These are phyloP conservation scores for Penicillium paxilli DNA, from an alignment of 495 filamentous ascomycete genomes.

Conservation along the genomic window DNA sequence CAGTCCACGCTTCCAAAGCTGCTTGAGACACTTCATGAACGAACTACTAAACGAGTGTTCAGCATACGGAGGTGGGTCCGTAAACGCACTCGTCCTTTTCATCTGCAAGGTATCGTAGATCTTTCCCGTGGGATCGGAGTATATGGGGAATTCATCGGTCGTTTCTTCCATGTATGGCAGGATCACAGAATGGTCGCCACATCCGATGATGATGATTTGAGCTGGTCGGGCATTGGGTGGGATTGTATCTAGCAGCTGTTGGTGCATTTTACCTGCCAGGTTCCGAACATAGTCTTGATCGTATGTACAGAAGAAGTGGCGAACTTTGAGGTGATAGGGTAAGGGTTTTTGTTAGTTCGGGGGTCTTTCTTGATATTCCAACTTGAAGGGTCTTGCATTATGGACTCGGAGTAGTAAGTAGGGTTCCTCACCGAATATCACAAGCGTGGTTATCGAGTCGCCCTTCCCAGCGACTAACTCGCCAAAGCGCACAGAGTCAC, in stretches of 20 bases:
- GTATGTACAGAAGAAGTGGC: conserved; percentile 31
- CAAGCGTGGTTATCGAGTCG: conserved; percentile 21
- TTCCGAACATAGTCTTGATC: conserved; percentile 29
- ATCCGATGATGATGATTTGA: conserved; percentile 30
- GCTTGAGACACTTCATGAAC: conserved; percentile 12
- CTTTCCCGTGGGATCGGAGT: conserved; percentile 18
- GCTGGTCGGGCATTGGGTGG: conserved; percentile 14
- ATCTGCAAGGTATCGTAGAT: conserved; percentile 26
- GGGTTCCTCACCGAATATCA: conserved; percentile 18
- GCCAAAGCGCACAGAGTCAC: conserved; percentile 20
- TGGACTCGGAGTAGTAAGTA: not conserved
- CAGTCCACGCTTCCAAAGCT: conserved; percentile 16
- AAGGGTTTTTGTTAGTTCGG: not conserved
- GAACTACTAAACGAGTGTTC: conserved; percentile 9
- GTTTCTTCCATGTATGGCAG: conserved; percentile 24
- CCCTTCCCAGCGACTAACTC: conserved; percentile 25
- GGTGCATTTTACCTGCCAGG: conserved; percentile 14
- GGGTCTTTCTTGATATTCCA: too few relatives aligned
- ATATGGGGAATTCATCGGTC: conserved; percentile 17
- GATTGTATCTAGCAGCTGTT: conserved; percentile 18
- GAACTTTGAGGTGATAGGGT: conserved; percentile 6
- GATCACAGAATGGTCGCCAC: conserved; percentile 21
- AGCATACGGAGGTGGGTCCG: conserved; percentile 16
- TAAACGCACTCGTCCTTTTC: conserved; percentile 19
- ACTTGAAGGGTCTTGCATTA: too few relatives aligned